Evolutionary conservation across 805 yeast species (phyloP).

Genomic region (Pichia exigua): DNA sequence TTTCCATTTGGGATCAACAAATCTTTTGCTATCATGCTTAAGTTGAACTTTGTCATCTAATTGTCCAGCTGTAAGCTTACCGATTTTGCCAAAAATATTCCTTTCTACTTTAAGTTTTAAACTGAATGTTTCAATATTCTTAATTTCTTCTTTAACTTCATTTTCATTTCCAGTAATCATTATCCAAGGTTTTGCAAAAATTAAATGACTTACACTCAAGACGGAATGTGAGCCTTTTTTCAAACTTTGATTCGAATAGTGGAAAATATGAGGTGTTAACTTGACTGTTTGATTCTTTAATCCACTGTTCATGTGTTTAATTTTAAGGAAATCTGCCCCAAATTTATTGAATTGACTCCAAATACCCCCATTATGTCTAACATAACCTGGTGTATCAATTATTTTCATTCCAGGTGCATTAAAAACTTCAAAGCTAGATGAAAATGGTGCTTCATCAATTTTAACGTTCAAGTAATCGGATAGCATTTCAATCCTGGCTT

Average conservation of each 20-base stretch:
- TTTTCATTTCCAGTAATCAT: background rate
- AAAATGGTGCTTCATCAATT: conserved; percentile 5
- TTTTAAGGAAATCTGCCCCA: conserved; percentile 3
- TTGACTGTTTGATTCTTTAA: background rate
- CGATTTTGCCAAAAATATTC: background rate
- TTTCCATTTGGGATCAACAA: conserved; percentile 1
- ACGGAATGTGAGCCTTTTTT: background rate
- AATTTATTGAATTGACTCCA: conserved; percentile 13
- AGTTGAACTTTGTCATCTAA: background rate
- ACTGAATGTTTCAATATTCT: background rate
- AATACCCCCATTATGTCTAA: conserved; percentile 16
- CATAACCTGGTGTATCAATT: conserved; percentile 26
- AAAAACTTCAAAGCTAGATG: conserved; percentile 10
- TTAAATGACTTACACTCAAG: background rate
- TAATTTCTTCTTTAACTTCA: background rate
- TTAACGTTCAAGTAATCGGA: background rate
- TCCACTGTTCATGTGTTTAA: background rate
- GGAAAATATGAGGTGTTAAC: background rate
- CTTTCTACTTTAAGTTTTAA: background rate
- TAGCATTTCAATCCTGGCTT: background rate
- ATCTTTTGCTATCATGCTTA: background rate
- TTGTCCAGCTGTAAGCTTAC: background rate
- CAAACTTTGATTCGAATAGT: background rate
- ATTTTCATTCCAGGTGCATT: conserved; percentile 13
- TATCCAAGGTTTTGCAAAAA: background rate